Percentiles rank a stretch among this genome's conserved stretches.
Conservation (phyloP, 192 early-diverging fungal species). For the Martensiomyces pterosporus region DNA sequence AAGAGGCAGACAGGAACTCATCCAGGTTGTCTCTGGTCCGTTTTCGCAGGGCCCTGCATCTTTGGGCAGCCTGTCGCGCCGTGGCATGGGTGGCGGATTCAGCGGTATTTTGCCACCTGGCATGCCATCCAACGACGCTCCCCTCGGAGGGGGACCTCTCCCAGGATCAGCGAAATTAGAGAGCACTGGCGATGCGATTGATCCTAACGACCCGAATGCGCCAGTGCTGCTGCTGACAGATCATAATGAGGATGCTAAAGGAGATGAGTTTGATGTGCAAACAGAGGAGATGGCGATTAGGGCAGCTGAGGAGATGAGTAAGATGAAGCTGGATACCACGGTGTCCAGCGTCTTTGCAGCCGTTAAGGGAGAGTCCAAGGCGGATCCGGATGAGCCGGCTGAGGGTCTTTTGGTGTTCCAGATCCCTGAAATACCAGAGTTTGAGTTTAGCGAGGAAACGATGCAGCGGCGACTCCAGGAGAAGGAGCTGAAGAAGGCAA, state of each 20-base stretch:
- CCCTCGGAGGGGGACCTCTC: background rate
- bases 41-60: slow-evolving; percentile 46
- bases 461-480: slow-evolving; percentile 3
- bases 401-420: slow-evolving; percentile 38
- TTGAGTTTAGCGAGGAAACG: slow-evolving; percentile 32
- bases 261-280: slow-evolving; percentile 28
- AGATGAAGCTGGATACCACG: slow-evolving; percentile 13
- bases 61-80: slow-evolving; percentile 5
- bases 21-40: slow-evolving; percentile 26
- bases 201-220: background rate
- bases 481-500: slow-evolving; percentile 1
- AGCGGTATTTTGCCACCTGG: slow-evolving; percentile 3
- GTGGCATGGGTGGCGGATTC: background rate
- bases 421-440: slow-evolving; percentile 22
- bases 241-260: slow-evolving; percentile 10
- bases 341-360: slow-evolving; percentile 9
- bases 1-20: slow-evolving; percentile 12
- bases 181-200: slow-evolving; percentile 2
- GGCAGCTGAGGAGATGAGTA: slow-evolving; percentile 17
- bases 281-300: slow-evolving; percentile 40
- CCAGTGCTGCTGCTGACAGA: slow-evolving; percentile 17
- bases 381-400: slow-evolving; percentile 8
- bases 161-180: slow-evolving; percentile 3
- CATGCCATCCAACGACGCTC: background rate
- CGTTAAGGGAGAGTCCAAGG: background rate